Conservation (phyloP, 345 rosid species). For the Melastoma malabathricum region DNA sequence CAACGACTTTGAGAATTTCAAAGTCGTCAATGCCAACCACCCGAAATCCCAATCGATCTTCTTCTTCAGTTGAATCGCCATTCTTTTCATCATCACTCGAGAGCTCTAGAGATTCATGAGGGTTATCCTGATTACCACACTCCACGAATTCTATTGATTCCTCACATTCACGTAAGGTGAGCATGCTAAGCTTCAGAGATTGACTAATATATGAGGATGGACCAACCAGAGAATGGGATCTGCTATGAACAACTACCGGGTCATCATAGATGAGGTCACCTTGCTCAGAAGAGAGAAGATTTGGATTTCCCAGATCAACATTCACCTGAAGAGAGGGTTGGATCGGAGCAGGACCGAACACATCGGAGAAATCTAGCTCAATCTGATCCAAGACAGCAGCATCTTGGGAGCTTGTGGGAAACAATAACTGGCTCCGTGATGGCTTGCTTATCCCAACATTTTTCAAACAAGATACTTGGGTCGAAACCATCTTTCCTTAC, state of each 20-base stretch:
- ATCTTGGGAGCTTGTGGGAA: slow-evolving; percentile 29
- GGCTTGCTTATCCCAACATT: slow-evolving; percentile 19
- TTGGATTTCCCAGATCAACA: slow-evolving; percentile 13
- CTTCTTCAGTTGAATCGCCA: slow-evolving; percentile 15
- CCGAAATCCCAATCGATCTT: slow-evolving; percentile 10
- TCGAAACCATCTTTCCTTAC: slow-evolving; percentile 39
- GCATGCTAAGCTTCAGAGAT: slow-evolving; percentile 54
- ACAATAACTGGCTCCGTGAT: slow-evolving; percentile 17
- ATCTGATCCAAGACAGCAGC: slow-evolving; percentile 26
- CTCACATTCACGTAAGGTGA: slow-evolving; percentile 31
- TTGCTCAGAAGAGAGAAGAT: slow-evolving; percentile 14
- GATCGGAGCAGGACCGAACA: slow-evolving; percentile 50
- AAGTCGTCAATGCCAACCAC: slow-evolving; percentile 70
- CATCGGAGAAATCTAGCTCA: slow-evolving; percentile 65
- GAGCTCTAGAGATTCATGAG: slow-evolving; percentile 24
- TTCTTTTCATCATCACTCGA: slow-evolving; percentile 13
- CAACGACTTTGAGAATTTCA: slow-evolving; percentile 79
- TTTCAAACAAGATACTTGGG: slow-evolving; percentile 26
- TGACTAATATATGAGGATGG: slow-evolving; percentile 56
- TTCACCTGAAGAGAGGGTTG: slow-evolving; percentile 20
- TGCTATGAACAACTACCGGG: slow-evolving; percentile 55
- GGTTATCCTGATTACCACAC: slow-evolving; percentile 14
- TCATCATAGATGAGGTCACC: slow-evolving; percentile 42
- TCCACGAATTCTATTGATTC: slow-evolving; percentile 38
- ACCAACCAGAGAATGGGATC: slow-evolving; percentile 87